These are phyloP conservation scores for Rhodosporidiobolus odoratus DNA, from an alignment of 768 basidiomycete species.

Conservation along the genomic window DNA sequence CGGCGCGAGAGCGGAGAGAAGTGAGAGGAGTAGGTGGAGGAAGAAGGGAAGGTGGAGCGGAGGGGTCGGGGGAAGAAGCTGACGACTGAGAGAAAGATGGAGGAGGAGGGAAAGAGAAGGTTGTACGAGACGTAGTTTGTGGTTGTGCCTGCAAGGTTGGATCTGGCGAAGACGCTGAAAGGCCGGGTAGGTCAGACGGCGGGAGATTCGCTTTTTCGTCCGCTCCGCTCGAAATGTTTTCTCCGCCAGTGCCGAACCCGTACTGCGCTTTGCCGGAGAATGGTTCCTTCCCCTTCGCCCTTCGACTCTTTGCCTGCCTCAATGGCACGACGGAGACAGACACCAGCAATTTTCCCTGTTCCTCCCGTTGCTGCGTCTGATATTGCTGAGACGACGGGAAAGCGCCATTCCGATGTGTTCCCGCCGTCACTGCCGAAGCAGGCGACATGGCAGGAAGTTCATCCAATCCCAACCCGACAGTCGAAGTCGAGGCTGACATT, in stretches of 20 bases:
- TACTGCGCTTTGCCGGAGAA: no score
- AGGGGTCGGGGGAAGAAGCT: constrained; percentile 8
- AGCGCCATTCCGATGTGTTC: neutral
- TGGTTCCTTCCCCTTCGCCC: neutral
- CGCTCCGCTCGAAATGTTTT: neutral
- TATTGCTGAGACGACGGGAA: neutral
- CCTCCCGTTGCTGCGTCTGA: neutral
- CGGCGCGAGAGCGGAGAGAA: neutral
- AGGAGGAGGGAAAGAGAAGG: constrained; percentile 18
- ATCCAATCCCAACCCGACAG: constrained; percentile 13
- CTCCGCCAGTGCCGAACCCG: neutral
- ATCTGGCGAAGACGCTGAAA: constrained; percentile 2
- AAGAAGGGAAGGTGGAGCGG: constrained; percentile 8
- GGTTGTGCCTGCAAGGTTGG: neutral
- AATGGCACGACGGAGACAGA: constrained; percentile 33
- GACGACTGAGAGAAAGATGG: no score
- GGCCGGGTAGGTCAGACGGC: constrained; percentile 8
- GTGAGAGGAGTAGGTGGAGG: neutral
- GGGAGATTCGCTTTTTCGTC: constrained; percentile 1
- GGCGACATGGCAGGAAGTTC: neutral
- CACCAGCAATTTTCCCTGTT: constrained; percentile 9
- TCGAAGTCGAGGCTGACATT: no score
- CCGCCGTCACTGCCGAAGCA: neutral
- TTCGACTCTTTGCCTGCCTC: constrained; percentile 13
- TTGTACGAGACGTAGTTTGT: neutral